Conservation (phyloP, 495 filamentous ascomycete species). For the Aspergillus coremiiformis region DNA sequence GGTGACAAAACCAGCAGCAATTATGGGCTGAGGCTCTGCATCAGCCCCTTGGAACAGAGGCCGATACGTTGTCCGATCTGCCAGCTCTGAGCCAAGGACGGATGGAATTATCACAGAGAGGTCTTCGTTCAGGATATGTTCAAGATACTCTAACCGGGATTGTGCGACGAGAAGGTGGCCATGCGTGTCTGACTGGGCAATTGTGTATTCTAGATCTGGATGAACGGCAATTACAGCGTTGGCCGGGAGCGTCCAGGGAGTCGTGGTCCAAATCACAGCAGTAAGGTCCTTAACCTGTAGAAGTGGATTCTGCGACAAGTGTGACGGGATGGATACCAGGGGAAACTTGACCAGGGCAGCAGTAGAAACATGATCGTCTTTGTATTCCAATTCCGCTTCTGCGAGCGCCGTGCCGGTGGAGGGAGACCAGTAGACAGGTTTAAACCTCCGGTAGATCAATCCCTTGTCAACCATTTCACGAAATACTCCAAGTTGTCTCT, state of each 20-base stretch:
- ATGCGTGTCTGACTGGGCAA: constrained; percentile 50
- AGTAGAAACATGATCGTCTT: constrained; percentile 70
- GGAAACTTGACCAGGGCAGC: constrained; percentile 80
- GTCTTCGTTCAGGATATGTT: constrained; percentile 34
- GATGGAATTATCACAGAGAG: constrained; percentile 45
- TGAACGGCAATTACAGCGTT: constrained; percentile 83
- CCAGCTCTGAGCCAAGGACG: constrained; percentile 60
- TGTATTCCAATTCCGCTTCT: constrained; percentile 94
- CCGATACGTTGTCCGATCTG: constrained; percentile 57
- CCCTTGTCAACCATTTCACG: constrained; percentile 75
- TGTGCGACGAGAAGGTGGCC: constrained; percentile 61
- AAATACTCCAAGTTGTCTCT: constrained; percentile 79
- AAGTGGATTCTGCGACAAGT: constrained; percentile 33
- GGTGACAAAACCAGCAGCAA: constrained; percentile 81
- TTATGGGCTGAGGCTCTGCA: constrained; percentile 54
- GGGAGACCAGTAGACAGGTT: constrained; percentile 95
- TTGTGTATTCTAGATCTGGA: constrained; percentile 60
- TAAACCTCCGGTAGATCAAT: constrained; percentile 78
- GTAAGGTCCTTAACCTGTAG: constrained; percentile 41
- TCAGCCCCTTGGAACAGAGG: constrained; percentile 47
- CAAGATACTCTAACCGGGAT: constrained; percentile 52
- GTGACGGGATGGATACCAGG: constrained; percentile 45
- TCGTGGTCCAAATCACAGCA: constrained; percentile 94
- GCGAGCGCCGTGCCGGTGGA: constrained; percentile 85
- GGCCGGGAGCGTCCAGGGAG: constrained; percentile 93